These are phyloP conservation scores for Phascolomyces articulosus DNA, from an alignment of 371 early-diverging fungal genomes.

Conservation along the genomic window DNA sequence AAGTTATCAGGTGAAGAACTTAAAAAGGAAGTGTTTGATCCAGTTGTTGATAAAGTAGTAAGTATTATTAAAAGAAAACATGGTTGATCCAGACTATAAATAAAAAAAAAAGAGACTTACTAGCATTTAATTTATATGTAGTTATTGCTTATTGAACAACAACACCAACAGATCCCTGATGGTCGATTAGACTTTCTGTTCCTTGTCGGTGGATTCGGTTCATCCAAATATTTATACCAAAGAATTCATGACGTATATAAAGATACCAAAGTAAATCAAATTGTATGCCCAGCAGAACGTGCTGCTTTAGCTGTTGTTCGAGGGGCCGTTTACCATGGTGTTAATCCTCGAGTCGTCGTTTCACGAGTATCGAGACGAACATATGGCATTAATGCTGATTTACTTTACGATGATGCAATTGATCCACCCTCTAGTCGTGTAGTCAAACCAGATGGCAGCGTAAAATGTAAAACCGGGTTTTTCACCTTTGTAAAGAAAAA, in stretches of 20 bases:
- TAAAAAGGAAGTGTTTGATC: conserved; percentile 57
- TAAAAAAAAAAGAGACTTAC: neutral
- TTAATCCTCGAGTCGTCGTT: conserved; percentile 52
- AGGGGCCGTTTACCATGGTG: conserved; percentile 53
- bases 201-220: conserved; percentile 54
- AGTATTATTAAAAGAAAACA: neutral
- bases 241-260: conserved; percentile 32
- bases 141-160: conserved; percentile 42
- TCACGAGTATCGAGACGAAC: conserved; percentile 62
- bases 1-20: conserved; percentile 50
- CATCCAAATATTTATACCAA: conserved; percentile 49
- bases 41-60: conserved; percentile 55
- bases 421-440: conserved; percentile 39
- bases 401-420: conserved; percentile 46
- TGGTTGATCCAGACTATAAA: no score
- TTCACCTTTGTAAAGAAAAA: conserved; percentile 44
- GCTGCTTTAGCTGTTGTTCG: conserved; percentile 54
- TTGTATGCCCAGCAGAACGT: conserved; percentile 42
- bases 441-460: conserved; percentile 46
- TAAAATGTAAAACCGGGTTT: conserved; percentile 48
- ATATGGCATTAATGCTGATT: conserved; percentile 63
- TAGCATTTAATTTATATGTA: no score
- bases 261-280: conserved; percentile 26
- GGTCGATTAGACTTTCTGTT: conserved; percentile 36
- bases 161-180: conserved; percentile 27